These are phyloP conservation scores for Carex littledalei DNA, from an alignment of 176 grass and related monocot genomes.

Conservation along the genomic window DNA sequence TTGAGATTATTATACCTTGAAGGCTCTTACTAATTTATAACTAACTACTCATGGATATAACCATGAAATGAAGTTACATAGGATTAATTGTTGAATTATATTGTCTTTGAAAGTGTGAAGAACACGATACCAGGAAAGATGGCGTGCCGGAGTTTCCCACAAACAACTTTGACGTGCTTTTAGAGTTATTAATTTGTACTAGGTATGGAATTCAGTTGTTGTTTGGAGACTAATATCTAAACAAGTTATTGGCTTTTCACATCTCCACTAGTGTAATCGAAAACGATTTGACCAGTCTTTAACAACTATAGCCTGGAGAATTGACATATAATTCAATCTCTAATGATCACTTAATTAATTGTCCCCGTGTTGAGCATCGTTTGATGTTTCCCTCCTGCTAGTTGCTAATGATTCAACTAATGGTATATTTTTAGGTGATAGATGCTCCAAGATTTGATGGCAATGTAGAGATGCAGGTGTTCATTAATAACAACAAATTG, in stretches of 20 bases:
- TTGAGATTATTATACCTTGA: not conserved
- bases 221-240: conserved; percentile 32
- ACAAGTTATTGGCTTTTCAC: conserved; percentile 28
- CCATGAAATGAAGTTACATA: not conserved
- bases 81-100: not conserved
- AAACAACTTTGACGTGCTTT: conserved; percentile 70
- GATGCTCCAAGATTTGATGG: conserved; percentile 17
- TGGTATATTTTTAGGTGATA: conserved; percentile 24
- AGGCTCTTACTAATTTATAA: not conserved
- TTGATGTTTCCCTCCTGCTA: conserved; percentile 32
- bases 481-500: conserved; percentile 17
- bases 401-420: conserved; percentile 36
- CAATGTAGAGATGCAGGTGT: conserved; percentile 29
- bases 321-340: conserved; percentile 43
- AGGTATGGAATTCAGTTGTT: conserved; percentile 38
- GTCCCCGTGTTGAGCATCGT: conserved; percentile 10
- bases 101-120: conserved; percentile 35
- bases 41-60: not conserved
- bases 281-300: conserved; percentile 27
- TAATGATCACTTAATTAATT: not conserved
- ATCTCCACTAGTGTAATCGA: conserved; percentile 27
- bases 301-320: conserved; percentile 36
- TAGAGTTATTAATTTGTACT: not conserved
- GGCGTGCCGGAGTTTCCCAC: conserved; percentile 54
- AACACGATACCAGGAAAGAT: conserved; percentile 29